These are phyloP conservation scores for Coemansia sp. DNA, from an alignment of 192 early-diverging fungal genomes.

Conservation along the genomic window DNA sequence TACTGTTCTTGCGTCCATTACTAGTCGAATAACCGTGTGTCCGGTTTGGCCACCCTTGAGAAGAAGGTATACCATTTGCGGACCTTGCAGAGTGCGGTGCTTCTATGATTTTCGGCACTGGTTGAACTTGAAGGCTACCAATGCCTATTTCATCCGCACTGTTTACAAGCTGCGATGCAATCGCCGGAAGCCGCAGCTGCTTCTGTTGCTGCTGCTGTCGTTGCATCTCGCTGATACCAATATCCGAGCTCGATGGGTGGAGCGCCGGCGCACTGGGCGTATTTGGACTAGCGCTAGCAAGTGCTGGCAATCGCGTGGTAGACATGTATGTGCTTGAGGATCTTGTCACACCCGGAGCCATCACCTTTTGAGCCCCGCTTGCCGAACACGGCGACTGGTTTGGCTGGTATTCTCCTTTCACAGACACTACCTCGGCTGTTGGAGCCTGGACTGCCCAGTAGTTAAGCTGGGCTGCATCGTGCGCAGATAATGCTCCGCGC, in stretches of 20 bases:
- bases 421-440: constrained; percentile 33
- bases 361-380: not conserved
- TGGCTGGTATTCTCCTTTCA: constrained; percentile 5
- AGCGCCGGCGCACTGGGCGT: not conserved
- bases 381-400: not conserved
- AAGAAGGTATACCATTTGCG: not conserved
- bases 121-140: not conserved
- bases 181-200: not conserved
- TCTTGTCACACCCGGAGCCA: not conserved
- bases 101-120: not conserved
- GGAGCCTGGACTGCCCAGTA: constrained; percentile 57
- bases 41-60: not conserved
- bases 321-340: not conserved
- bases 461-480: constrained; percentile 56
- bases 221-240: not conserved
- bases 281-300: constrained; percentile 9
- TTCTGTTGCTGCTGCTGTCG: not conserved
- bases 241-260: not conserved
- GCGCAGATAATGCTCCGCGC: constrained; percentile 65
- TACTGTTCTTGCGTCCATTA: not conserved
- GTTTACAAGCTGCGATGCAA: constrained; percentile 16
- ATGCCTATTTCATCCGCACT: constrained; percentile 1
- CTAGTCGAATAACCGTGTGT: not conserved
- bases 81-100: not conserved
- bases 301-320: constrained; percentile 5